Evolutionary conservation across 257 asterid genomes (phyloP), one percentile per base, ranked within the genome.

Genomic region (Rehmannia glutinosa): DNA sequence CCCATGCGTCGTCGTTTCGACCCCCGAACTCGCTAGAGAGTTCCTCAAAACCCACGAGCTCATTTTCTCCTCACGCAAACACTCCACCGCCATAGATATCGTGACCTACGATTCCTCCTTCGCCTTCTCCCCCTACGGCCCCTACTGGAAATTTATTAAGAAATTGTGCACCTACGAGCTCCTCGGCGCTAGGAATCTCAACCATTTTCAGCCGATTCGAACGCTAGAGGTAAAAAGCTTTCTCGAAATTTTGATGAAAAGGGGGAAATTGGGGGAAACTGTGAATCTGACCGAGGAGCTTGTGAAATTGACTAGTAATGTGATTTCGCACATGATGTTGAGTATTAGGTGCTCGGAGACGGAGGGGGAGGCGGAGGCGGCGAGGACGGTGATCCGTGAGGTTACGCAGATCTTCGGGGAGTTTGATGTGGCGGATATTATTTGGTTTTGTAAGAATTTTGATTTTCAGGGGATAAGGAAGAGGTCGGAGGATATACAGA

Each of bases 341-440:
- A 46, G 95, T 6, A 65, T 74, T 1, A 32, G 91, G 64, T 82
- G 84, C 49, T 72, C 84, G 24, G 87, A 43, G 59, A 30, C 75
- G 9, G 84, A 82, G 12, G 79, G 72, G 6, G 84, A 75, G 24
- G 83, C 83, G 25, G 83, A 73, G 57, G 81, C 41, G 45, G 82
- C 86, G 32, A 62, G 80, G 78, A 74, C 79, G 32, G 84, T 86
- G 13, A 66, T 81, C 1, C 66, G 84, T 11, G 88, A 86, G 66
- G 90, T 86, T 42, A 81, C 90, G 28, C 81, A 80, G 79, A 78
- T 83, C 0, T 80, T 86, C 15, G 93, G 88, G n/a, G 86, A 76
- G 65, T 83, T 86, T 28, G 86, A 86, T 57, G 77, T 78, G 0
- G 56, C 90, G 1, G 79, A 81, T 45, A 67, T 81, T 2, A 47